phyloP scores from a whole-genome alignment of 495 filamentous ascomycete genomes.

The Neurospora sp. region DNA sequence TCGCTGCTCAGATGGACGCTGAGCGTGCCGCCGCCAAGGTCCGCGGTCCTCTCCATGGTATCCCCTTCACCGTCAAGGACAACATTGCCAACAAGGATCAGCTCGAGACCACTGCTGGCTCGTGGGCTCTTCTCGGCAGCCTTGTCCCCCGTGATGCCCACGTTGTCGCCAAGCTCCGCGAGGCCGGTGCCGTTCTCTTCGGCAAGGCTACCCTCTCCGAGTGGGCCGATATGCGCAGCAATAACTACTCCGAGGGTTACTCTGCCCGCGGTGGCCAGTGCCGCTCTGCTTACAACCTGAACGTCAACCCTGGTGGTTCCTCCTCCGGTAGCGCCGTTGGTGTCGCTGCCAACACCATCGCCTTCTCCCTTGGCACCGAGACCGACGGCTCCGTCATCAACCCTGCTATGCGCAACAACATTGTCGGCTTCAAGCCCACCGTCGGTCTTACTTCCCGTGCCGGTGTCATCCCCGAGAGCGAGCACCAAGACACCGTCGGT shows the following conservation, averaged over 20 bases:
- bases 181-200: constrained; percentile 57
- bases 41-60: constrained; percentile 56
- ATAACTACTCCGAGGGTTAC: constrained; percentile 62
- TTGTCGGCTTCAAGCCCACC: constrained; percentile 57
- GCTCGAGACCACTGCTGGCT: constrained; percentile 41
- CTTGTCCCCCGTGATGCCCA: constrained; percentile 56
- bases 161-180: constrained; percentile 50
- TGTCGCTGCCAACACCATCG: constrained; percentile 51
- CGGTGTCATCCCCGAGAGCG: constrained; percentile 53
- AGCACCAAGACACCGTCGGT: constrained; percentile 59
- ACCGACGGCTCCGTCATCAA: constrained; percentile 62
- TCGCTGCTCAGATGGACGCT: constrained; percentile 45
- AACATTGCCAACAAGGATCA: constrained; percentile 27
- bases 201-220: constrained; percentile 63
- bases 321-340: constrained; percentile 53
- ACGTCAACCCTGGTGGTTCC: constrained; percentile 56
- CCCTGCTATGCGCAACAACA: constrained; percentile 54
- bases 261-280: constrained; percentile 55
- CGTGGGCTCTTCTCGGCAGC: constrained; percentile 47
- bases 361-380: constrained; percentile 61
- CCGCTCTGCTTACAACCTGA: constrained; percentile 58
- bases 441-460: constrained; percentile 57
- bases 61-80: constrained; percentile 66
- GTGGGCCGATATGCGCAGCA: constrained; percentile 64
- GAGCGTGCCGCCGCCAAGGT: constrained; percentile 46